These are phyloP conservation scores for Fusarium pininemorale DNA, from an alignment of 2,329 filamentous ascomycete species.

Conservation along the genomic window DNA sequence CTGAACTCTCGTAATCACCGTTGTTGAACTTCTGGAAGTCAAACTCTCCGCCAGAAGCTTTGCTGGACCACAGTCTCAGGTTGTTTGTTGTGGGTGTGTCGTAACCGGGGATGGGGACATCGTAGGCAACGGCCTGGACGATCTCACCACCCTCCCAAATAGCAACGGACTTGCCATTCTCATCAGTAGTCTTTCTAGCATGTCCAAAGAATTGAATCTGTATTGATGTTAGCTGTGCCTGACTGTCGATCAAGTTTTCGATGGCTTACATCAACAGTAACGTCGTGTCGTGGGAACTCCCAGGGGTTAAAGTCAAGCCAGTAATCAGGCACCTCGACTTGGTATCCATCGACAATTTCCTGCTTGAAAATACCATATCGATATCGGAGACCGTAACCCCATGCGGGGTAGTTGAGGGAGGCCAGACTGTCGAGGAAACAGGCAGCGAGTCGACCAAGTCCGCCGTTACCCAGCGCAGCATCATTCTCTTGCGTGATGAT, in stretches of 20 bases:
- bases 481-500: conserved; percentile 95
- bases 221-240: background rate
- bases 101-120: conserved; percentile 92
- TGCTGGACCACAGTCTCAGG: conserved; percentile 95
- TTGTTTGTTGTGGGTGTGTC: conserved; percentile 94
- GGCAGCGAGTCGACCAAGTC: conserved; percentile 90
- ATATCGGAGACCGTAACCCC: conserved; percentile 97
- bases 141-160: conserved; percentile 94
- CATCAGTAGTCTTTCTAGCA: conserved; percentile 78
- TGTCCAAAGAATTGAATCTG: conserved; percentile 92
- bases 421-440: conserved; percentile 98
- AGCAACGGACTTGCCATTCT: conserved; percentile 76
- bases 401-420: conserved; percentile 93
- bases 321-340: conserved; percentile 98
- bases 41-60: conserved; percentile 95
- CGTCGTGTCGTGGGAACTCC: conserved; percentile 96
- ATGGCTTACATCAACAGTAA: conserved; percentile 80
- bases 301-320: conserved; percentile 99
- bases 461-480: conserved; percentile 94
- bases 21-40: conserved; percentile 99
- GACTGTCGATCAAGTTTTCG: background rate
- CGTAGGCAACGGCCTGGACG: conserved; percentile 91
- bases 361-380: conserved; percentile 99
- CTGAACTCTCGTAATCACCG: conserved; percentile 96
- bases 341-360: conserved; percentile 97